phyloP scores from a whole-genome alignment of 352 stramenopile genomes.

The Phytophthora fragariaefolia region DNA sequence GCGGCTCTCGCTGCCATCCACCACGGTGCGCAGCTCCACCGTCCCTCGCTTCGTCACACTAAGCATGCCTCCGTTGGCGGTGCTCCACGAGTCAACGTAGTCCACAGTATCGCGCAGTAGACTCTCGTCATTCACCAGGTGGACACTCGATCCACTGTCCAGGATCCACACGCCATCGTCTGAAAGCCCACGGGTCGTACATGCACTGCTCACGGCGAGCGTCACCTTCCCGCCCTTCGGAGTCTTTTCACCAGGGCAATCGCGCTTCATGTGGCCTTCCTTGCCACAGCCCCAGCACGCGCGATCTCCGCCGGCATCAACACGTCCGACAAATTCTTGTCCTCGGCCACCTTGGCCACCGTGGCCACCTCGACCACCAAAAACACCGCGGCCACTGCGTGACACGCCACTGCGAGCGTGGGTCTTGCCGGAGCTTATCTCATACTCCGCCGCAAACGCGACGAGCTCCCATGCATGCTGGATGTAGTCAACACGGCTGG shows the following conservation, averaged over 20 bases:
- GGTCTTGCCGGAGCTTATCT: not conserved
- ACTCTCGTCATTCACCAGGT: not conserved
- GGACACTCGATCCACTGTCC: not conserved
- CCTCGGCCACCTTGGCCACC: not conserved
- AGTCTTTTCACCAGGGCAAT: not conserved
- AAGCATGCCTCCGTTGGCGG: not conserved
- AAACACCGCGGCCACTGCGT: not conserved
- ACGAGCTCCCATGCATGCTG: slow-evolving; percentile 9
- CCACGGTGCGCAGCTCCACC: not conserved
- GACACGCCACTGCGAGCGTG: not conserved
- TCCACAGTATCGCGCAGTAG: not conserved
- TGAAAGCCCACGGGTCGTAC: not conserved
- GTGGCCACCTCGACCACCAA: not conserved
- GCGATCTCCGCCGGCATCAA: not conserved
- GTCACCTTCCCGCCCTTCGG: not conserved
- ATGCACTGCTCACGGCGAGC: not conserved
- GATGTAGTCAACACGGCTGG: not conserved
- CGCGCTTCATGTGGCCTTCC: not conserved
- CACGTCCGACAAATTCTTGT: not conserved
- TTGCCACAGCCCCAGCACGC: not conserved
- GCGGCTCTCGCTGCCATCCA: not conserved
- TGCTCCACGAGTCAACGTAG: not conserved
- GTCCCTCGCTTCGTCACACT: not conserved
- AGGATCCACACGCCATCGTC: not conserved
- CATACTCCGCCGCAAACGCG: slow-evolving; percentile 3